These are phyloP conservation scores for Inonotus hispidus DNA, from an alignment of 1,284 basidiomycete genomes.

Conservation along the genomic window DNA sequence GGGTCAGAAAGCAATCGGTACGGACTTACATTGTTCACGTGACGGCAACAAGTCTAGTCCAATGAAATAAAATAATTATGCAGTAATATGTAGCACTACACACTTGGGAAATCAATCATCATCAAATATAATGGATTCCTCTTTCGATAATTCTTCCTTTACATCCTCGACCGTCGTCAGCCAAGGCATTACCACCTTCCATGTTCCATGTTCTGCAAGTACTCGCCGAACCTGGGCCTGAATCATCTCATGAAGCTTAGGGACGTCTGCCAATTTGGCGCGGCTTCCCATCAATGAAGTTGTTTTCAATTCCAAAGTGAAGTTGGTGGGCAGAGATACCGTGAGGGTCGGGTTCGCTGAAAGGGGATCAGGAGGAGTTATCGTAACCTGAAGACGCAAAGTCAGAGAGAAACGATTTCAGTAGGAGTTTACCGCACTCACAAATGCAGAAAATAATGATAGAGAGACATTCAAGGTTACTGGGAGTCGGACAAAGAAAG, in stretches of 20 bases:
- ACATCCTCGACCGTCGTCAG: conserved; percentile 40
- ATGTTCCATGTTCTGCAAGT: conserved; percentile 56
- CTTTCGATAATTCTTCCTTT: background rate
- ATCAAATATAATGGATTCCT: background rate
- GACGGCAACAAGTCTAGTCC: background rate
- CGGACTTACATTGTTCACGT: background rate
- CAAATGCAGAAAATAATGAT: conserved; percentile 68
- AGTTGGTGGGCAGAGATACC: conserved; percentile 56
- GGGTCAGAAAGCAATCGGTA: background rate
- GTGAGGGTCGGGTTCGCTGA: conserved; percentile 50
- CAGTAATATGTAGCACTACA: background rate
- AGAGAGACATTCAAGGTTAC: conserved; percentile 74
- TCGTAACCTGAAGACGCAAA: conserved; percentile 26
- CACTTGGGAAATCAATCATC: background rate
- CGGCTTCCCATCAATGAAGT: conserved; percentile 78
- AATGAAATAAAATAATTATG: background rate
- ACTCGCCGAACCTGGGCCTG: conserved; percentile 62
- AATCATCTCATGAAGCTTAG: conserved; percentile 78
- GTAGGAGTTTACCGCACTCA: conserved; percentile 29
- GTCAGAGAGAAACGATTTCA: background rate
- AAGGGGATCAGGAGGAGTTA: conserved; percentile 42
- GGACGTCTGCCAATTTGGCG: conserved; percentile 77
- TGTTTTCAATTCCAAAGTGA: conserved; percentile 64
- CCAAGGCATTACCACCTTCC: conserved; percentile 66
- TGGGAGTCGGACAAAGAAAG: conserved; percentile 74